These are phyloP conservation scores for Sesbania bispinosa DNA, from an alignment of 306 rosid genomes.

Conservation along the genomic window DNA sequence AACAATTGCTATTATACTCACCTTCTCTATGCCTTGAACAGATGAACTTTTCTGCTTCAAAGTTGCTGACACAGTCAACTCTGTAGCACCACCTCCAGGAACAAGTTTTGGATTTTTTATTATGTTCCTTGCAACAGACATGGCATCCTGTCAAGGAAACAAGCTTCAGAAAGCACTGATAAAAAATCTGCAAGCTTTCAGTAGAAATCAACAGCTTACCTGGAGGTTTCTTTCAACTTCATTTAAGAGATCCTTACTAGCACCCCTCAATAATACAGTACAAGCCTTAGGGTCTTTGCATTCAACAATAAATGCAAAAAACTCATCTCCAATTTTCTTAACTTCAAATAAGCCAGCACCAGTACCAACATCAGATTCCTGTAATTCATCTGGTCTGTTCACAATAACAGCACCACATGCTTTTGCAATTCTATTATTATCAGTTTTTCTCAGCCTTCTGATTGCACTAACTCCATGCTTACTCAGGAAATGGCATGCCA, in stretches of 20 bases:
- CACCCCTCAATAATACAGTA: slow-evolving; percentile 78
- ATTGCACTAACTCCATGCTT: slow-evolving; percentile 87
- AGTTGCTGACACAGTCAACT: slow-evolving; percentile 90
- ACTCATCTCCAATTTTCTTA: slow-evolving; percentile 93
- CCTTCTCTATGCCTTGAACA: slow-evolving; percentile 95
- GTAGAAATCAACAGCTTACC: slow-evolving; percentile 43
- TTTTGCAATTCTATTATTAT: slow-evolving; percentile 88
- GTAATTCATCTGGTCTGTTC: slow-evolving; percentile 90
- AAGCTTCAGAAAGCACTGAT: slow-evolving; percentile 30
- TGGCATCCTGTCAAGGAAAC: slow-evolving; percentile 68
- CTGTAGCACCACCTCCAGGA: slow-evolving; percentile 98
- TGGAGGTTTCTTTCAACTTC: slow-evolving; percentile 94
- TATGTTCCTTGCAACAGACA: slow-evolving; percentile 90
- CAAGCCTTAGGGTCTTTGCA: slow-evolving; percentile 96
- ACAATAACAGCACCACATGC: slow-evolving; percentile 96
- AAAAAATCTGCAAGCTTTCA: background rate
- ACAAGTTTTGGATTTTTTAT: slow-evolving; percentile 86
- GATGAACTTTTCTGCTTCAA: slow-evolving; percentile 97
- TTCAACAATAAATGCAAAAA: slow-evolving; percentile 70
- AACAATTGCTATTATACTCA: slow-evolving; percentile 16
- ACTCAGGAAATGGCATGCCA: slow-evolving; percentile 89
- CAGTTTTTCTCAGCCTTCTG: slow-evolving; percentile 88
- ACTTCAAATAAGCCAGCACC: slow-evolving; percentile 94
- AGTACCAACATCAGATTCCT: slow-evolving; percentile 91
- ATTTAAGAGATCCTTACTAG: slow-evolving; percentile 86